Conservation (phyloP, 2,329 filamentous ascomycete genomes). For the Rutstroemia sp. region DNA sequence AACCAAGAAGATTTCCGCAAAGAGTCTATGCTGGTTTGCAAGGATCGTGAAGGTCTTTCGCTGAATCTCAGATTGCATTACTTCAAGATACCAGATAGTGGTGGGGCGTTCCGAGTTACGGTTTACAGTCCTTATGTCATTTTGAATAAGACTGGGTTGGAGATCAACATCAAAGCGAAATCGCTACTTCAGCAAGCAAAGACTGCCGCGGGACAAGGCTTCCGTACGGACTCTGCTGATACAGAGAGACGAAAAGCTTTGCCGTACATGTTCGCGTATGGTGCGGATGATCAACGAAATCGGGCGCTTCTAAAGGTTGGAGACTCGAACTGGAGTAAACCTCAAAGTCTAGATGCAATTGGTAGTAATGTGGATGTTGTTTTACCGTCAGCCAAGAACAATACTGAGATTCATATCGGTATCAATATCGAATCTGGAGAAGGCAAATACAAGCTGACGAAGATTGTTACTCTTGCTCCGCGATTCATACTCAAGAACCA, state of each 20-base stretch:
- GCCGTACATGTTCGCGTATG: constrained; percentile 95
- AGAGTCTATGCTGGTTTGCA: constrained; percentile 71
- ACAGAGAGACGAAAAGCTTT: constrained; percentile 61
- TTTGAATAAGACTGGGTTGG: constrained; percentile 88
- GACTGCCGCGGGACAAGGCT: constrained; percentile 73
- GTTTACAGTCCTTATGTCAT: constrained; percentile 94
- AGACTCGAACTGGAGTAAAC: constrained; percentile 92
- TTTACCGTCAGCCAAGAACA: constrained; percentile 61
- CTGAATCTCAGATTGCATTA: constrained; percentile 85
- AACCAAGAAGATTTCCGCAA: constrained; percentile 80
- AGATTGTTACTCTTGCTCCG: constrained; percentile 87
- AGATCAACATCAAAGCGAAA: constrained; percentile 83
- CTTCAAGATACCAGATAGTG: constrained; percentile 80
- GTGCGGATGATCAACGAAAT: constrained; percentile 83
- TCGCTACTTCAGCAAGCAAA: constrained; percentile 78
- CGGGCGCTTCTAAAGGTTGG: constrained; percentile 80
- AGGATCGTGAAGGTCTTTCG: constrained; percentile 74
- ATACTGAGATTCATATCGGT: constrained; percentile 82
- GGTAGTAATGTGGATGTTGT: constrained; percentile 87
- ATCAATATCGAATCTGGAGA: constrained; percentile 84
- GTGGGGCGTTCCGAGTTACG: constrained; percentile 91
- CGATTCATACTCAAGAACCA: constrained; percentile 94
- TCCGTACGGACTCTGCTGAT: constrained; percentile 42
- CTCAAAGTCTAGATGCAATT: constrained; percentile 95
- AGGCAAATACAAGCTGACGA: constrained; percentile 96